phyloP scores from a whole-genome alignment of 2,329 filamentous ascomycete species.

The Sclerotinia trifoliorum region DNA sequence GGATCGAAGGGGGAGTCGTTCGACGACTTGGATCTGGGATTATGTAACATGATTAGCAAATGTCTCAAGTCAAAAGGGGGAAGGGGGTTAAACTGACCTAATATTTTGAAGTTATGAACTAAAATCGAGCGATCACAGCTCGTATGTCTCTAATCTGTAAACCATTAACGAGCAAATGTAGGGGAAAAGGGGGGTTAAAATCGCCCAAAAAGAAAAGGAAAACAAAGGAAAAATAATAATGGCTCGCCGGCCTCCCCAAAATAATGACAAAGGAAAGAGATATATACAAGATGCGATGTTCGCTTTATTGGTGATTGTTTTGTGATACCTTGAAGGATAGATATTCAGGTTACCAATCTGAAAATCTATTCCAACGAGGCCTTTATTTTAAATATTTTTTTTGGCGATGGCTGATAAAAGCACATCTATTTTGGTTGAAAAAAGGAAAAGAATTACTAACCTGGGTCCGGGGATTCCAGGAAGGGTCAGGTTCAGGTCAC shows the following conservation, averaged over 20 bases:
- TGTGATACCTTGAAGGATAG: slow-evolving; percentile 17
- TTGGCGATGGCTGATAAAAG: slow-evolving; percentile 20
- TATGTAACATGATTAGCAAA: neutral
- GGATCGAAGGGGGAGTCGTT: neutral
- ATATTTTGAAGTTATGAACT: neutral
- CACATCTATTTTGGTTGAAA: slow-evolving; percentile 19
- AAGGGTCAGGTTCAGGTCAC: slow-evolving; percentile 18
- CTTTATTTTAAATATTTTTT: slow-evolving; percentile 20
- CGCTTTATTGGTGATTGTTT: slow-evolving; percentile 24
- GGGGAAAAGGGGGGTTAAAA: neutral
- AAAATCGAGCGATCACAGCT: slow-evolving; percentile 12
- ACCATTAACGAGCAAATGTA: slow-evolving; percentile 19
- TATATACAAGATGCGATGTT: slow-evolving; percentile 20
- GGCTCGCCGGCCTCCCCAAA: neutral
- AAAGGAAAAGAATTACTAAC: slow-evolving; percentile 9
- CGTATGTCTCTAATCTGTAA: slow-evolving; percentile 21
- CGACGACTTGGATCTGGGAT: too few species aligned
- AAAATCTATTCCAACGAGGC: slow-evolving; percentile 2
- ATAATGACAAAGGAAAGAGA: slow-evolving; percentile 8
- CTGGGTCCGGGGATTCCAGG: slow-evolving; percentile 10
- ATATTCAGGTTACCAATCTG: slow-evolving; percentile 20
- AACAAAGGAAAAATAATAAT: neutral
- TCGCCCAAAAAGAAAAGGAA: neutral
- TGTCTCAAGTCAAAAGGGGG: neutral
- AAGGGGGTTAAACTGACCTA: neutral